Evolutionary conservation across 83 land plant genomes (phyloP).

Genomic region (Diphasiastrum complanatum): DNA sequence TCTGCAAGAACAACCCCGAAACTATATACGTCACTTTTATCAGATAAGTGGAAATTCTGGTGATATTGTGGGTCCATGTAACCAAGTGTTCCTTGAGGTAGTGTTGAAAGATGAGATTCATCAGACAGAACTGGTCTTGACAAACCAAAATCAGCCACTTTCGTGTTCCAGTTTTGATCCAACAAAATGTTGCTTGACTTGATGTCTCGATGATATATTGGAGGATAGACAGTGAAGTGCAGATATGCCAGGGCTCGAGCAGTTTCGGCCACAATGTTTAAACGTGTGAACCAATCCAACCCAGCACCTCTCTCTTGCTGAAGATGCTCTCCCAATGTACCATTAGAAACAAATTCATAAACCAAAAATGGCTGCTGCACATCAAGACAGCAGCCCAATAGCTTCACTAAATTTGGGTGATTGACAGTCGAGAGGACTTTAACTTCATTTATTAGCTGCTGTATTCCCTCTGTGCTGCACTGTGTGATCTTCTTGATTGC

Average conservation of each 20-base stretch:
- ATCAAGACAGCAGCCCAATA: conserved; percentile 81
- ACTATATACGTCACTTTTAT: conserved; percentile 80
- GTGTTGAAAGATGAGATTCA: conserved; percentile 61
- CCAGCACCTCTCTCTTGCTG: conserved; percentile 46
- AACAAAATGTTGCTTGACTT: conserved; percentile 73
- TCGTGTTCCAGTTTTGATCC: conserved; percentile 51
- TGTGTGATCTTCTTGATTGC: conserved; percentile 57
- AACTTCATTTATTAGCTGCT: conserved; percentile 75
- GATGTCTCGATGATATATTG: conserved; percentile 76
- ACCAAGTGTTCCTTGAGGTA: conserved; percentile 80
- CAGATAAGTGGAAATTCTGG: conserved; percentile 65
- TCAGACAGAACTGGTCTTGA: conserved; percentile 53
- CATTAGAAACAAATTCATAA: conserved; percentile 77
- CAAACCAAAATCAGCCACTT: conserved; percentile 78
- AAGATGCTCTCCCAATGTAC: conserved; percentile 62
- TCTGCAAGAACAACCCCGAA: conserved; percentile 79
- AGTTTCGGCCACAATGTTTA: conserved; percentile 55
- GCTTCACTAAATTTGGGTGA: conserved; percentile 76
- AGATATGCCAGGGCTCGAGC: conserved; percentile 63
- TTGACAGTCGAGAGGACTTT: conserved; percentile 58
- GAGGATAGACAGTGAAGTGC: conserved; percentile 51
- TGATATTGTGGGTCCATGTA: conserved; percentile 82
- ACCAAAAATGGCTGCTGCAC: conserved; percentile 57
- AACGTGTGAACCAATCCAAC: conserved; percentile 52
- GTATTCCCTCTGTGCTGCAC: conserved; percentile 36